Base-by-base conservation (phyloP, 192 early-diverging fungal genomes). In the Coemansia nantahalensis region DNA sequence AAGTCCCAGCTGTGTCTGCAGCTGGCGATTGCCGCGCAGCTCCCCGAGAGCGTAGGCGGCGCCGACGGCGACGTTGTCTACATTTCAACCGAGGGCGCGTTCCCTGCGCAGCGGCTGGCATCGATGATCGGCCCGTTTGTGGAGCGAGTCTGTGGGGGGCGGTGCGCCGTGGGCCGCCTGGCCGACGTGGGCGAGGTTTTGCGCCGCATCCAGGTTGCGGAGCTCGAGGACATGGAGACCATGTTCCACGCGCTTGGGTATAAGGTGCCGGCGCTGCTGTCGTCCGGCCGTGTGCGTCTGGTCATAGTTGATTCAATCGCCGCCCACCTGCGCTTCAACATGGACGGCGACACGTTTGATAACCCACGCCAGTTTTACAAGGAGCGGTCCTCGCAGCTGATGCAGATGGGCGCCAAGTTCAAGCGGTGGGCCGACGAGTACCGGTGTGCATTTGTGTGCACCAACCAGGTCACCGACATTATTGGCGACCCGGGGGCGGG, bases 1-100 rank as follows among this genome's bases (percentile, higher is more conserved):
- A 97, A 97, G 52, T 90, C 94, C 0, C 90, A 92, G 51, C 57
- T 97, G 8, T 86, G 86, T 21, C 56, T 97, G 41, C 94, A 97
- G 59, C 59, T 94, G 28, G 82, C 84, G 28, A 55, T 91, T 8
- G 80, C 81, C 11, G 85, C 77, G 0, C 88, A 92, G 48, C 62
- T 85, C 28, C 84, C 88, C 9, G 41, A 39, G 19, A 40, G 63
- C 1, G 23, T 62, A 8, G 86, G 89, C 8, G 83, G 83, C 0
- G 68, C 87, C 11, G 72, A 70, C 8, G 84, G 82, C 23, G 82
- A 51, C 3, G 84, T 76, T 2, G 68, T 86, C 5, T 93, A 89
- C 61, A 72, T 93, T 3, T 75, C 80, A 2, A 90, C 85, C 8
- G 87, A 92, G 54, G 84, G 85, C 7, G 68, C 72, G 17, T 89